Evolutionary conservation across 129 eudicot genomes (phyloP).

Genomic region (Lactuca saligna): DNA sequence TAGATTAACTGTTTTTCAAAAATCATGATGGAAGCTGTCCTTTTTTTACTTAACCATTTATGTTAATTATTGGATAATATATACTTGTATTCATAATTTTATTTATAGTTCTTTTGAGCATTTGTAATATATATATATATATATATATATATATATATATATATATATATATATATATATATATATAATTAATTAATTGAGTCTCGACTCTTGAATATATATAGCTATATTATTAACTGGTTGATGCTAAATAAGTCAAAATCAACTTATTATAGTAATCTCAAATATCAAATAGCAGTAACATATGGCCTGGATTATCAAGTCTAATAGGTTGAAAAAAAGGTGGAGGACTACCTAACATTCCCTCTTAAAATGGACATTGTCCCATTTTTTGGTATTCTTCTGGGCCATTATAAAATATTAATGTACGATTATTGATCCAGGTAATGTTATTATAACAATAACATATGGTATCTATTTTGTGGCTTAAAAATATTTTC

Average conservation of each 20-base stretch:
- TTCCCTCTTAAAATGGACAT: constrained; percentile 42
- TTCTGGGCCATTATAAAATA: constrained; percentile 23
- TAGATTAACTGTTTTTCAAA: not conserved
- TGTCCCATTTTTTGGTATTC: constrained; percentile 37
- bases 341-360: constrained; percentile 44
- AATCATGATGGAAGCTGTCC: no score
- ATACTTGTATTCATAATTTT: not conserved
- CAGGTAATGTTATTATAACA: constrained; percentile 34
- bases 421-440: constrained; percentile 37
- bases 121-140: not conserved
- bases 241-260: not conserved
- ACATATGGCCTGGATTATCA: constrained; percentile 14
- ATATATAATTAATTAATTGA: not conserved
- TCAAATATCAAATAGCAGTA: constrained; percentile 16
- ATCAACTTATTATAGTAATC: not conserved
- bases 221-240: no score
- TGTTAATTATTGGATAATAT: no score
- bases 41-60: no score
- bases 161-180: no score
- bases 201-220: not conserved
- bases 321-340: constrained; percentile 30
- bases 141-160: no score
- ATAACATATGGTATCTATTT: constrained; percentile 15
- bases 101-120: not conserved
- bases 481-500: constrained; percentile 19